Evolutionary conservation across 192 early-diverging fungal species (phyloP).

Genomic region (Rhizoclosmatium globosum): DNA sequence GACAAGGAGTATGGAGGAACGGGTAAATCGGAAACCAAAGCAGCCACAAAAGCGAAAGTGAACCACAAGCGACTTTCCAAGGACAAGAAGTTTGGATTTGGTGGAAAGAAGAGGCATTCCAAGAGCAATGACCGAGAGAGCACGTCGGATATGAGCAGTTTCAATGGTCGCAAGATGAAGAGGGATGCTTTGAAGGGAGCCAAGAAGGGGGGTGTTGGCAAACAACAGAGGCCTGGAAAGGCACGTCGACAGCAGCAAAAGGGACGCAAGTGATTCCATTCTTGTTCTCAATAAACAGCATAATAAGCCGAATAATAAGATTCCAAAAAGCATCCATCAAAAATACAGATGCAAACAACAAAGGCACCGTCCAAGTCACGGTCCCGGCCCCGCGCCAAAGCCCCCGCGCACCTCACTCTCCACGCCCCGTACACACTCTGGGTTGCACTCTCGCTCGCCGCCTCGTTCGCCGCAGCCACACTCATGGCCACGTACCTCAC

Average conservation of each 20-base stretch:
- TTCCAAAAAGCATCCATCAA: too few species aligned
- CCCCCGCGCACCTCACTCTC: not conserved
- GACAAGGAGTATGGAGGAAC: slow-evolving; percentile 50
- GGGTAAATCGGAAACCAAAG: slow-evolving; percentile 36
- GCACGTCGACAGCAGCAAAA: slow-evolving; percentile 3
- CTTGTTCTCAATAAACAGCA: too few species aligned
- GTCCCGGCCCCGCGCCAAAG: too few species aligned
- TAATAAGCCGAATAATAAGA: too few species aligned
- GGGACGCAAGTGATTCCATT: not conserved
- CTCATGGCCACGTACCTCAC: not conserved
- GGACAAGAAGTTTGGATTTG: slow-evolving; percentile 91
- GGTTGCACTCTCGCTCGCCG: not conserved
- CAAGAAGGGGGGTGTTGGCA: slow-evolving; percentile 14
- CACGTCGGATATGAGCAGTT: slow-evolving; percentile 75
- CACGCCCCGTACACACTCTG: not conserved
- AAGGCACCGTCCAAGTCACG: too few species aligned
- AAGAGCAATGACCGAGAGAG: slow-evolving; percentile 86
- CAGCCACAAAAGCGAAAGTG: slow-evolving; percentile 33
- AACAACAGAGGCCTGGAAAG: slow-evolving; percentile 26
- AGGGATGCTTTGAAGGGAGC: slow-evolving; percentile 11
- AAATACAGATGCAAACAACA: too few species aligned
- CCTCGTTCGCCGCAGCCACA: not conserved
- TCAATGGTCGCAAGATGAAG: slow-evolving; percentile 59
- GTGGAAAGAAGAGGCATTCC: slow-evolving; percentile 80
- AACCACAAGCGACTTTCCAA: slow-evolving; percentile 70